Conservation (phyloP, 164 flowering plant species). For the Liquidambar formosana region DNA sequence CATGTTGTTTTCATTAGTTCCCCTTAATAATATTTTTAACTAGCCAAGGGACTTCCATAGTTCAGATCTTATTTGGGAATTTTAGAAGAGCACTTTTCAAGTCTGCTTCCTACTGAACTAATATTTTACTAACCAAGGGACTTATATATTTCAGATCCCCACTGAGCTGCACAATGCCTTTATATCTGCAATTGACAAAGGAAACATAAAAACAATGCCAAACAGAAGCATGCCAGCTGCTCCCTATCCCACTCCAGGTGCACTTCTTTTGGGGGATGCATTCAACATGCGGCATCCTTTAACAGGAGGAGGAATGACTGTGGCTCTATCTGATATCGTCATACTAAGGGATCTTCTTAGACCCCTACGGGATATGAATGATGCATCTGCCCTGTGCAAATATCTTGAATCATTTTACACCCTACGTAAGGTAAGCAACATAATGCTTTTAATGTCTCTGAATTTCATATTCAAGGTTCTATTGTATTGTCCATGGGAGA, state of each 20-base stretch:
- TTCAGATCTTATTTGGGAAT: no score
- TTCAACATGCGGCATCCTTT: conserved; percentile 36
- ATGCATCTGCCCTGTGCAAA: conserved; percentile 20
- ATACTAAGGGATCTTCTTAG: conserved; percentile 24
- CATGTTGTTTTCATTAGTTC: no score
- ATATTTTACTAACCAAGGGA: no score
- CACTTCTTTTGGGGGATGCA: conserved; percentile 30
- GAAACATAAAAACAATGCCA: conserved; percentile 34
- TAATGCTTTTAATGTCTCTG: no score
- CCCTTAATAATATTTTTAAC: no score
- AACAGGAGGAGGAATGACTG: conserved; percentile 38
- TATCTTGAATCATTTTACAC: conserved; percentile 32
- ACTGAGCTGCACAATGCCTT: conserved; percentile 21
- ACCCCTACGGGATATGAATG: conserved; percentile 16
- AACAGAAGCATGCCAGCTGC: conserved; percentile 34
- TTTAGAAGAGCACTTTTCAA: no score
- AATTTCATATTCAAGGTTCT: conserved; percentile 2
- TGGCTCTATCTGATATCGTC: conserved; percentile 30
- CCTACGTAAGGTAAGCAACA: conserved; percentile 21
- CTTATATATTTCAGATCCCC: conserved; percentile 31
- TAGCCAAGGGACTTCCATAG: not conserved
- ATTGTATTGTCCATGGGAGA: conserved; percentile 7
- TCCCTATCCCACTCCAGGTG: conserved; percentile 29
- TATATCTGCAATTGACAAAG: conserved; percentile 25
- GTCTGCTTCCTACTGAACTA: no score